Conservation (phyloP, 139 green algal genomes). For the Nannochloris sp. region DNA sequence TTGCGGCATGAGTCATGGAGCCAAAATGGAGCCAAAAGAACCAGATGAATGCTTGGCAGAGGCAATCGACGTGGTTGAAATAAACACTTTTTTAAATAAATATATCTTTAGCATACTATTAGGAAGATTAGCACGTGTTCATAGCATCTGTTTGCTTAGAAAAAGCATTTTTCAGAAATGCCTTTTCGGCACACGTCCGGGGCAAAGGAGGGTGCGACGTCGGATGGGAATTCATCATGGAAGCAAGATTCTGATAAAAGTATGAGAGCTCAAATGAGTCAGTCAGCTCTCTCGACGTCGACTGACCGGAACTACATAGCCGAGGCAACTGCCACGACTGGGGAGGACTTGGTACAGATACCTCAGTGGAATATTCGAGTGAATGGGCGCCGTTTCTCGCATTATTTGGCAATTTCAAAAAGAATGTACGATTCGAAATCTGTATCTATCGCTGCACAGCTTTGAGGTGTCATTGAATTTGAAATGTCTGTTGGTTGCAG, state of each 20-base stretch:
- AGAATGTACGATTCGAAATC: neutral
- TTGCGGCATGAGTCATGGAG: no score
- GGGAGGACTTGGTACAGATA: neutral
- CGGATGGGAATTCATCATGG: neutral
- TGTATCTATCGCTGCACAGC: neutral
- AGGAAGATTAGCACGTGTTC: no score
- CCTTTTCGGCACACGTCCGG: neutral
- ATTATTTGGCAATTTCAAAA: neutral
- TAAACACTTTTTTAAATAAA: no score
- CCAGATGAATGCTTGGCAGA: no score
- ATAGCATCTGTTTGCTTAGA: no score
- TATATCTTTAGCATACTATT: no score
- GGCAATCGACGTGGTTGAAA: no score
- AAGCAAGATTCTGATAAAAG: neutral
- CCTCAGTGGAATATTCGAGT: slow-evolving; percentile 4
- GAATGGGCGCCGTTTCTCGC: neutral
- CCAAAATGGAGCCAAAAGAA: no score
- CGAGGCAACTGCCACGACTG: neutral
- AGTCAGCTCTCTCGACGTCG: neutral
- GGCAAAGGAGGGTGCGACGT: neutral
- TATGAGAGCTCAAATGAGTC: neutral
- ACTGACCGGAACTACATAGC: neutral
- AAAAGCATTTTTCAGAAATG: no score
- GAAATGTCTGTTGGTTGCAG: neutral
- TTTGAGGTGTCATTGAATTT: neutral